Conservation (phyloP, 192 early-diverging fungal species). For the Coemansia sp. region DNA sequence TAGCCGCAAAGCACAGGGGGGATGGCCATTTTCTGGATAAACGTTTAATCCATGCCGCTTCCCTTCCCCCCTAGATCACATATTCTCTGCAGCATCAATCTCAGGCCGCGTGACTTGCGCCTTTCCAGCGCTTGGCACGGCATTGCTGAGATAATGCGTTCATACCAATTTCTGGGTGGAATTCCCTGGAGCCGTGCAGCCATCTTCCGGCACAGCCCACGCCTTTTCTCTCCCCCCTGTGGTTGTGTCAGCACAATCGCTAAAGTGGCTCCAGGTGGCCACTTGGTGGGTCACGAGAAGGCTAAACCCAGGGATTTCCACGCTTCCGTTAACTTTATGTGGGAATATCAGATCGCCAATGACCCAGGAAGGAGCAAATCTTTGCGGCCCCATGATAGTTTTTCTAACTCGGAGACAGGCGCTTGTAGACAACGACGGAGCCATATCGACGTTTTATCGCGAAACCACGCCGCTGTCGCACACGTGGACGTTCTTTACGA, state of each 20-base stretch:
- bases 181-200: neutral
- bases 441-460: constrained; percentile 41
- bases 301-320: too few relatives aligned
- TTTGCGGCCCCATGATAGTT: neutral
- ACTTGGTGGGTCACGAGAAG: too few relatives aligned
- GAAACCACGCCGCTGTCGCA: constrained; percentile 40
- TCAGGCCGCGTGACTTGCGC: neutral
- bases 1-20: neutral
- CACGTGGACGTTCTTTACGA: constrained; percentile 45
- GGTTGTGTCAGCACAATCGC: too few relatives aligned
- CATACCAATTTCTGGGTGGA: neutral
- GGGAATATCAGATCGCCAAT: too few relatives aligned
- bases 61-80: neutral
- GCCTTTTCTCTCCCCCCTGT: too few relatives aligned
- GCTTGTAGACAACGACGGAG: constrained; percentile 40
- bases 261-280: too few relatives aligned
- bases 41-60: neutral
- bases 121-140: too few relatives aligned
- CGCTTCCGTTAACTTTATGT: too few relatives aligned
- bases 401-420: constrained; percentile 10
- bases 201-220: too few relatives aligned
- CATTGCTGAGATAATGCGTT: too few relatives aligned
- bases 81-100: neutral
- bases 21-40: neutral
- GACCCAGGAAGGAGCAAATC: neutral